Evolutionary conservation across 1,284 basidiomycete genomes (phyloP), one percentile per base, ranked within the genome.

Genomic region (Omphalotus olearius): DNA sequence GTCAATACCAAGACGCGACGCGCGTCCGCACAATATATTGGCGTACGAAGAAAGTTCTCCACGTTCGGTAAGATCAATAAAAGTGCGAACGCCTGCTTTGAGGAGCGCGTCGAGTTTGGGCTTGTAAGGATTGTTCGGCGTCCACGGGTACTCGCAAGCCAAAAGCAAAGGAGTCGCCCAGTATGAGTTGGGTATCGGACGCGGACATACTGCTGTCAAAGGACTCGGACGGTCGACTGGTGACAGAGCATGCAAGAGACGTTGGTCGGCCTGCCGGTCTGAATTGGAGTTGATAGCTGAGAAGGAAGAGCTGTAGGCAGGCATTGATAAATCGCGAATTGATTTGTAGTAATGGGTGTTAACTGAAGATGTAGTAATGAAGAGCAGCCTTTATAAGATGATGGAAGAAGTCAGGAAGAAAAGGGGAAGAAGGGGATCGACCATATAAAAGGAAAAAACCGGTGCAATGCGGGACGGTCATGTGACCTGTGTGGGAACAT

Each of bases 71-170:
- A 89, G 78, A 69, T 89, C 86, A 64, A 89, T 82, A 66, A 89
- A 89, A 11, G 85, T 87, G 53, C 83, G 81, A 4, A 88, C 81
- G 51, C 86, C 86, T 0, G 84, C 80, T 10, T 69, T 69, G 25
- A 89, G 77, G 50, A 88, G 74, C 0, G 79, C 78, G 66, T 87
- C 83, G 56, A 89, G 76, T 62, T 88, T 88, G 56, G 78, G 75
- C 55, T 70, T 71, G 55, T 73, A 69, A 17, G 74, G 71, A 56
- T 74, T 66, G 54, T 66, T 73, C 58, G 85, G 82, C 41, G 82
- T 72, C 78, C 82, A 89, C 0, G 87, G 87, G 63, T 89, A 89
- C 63, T 90, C 86, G 75, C 85, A 88, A 0, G 85, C 86, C 52
- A 89, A 73, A 28, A 89, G 76, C 11, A 73, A 68, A 0, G 80